Conservation (phyloP, 1,284 basidiomycete species). For the Pyrrhoderma noxium region DNA sequence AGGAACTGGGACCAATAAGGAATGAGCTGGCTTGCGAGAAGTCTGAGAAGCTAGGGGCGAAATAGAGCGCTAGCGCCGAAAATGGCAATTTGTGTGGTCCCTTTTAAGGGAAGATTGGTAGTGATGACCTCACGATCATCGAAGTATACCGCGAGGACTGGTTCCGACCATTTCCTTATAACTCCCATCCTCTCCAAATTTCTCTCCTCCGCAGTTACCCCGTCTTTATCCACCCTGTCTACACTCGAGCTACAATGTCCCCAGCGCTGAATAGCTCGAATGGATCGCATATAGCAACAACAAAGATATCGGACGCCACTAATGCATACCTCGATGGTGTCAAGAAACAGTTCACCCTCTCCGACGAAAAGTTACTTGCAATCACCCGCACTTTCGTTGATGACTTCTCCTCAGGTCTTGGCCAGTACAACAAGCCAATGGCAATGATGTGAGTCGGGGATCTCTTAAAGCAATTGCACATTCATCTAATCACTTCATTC, state of each 20-base stretch:
- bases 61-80: no score
- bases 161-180: no score
- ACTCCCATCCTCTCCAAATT: no score
- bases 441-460: conserved; percentile 79
- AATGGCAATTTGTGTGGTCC: no score
- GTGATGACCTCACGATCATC: no score
- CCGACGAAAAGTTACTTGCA: conserved; percentile 49
- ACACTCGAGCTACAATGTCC: conserved; percentile 1
- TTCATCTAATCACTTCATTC: neutral
- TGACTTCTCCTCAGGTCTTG: conserved; percentile 69
- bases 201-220: neutral
- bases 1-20: no score
- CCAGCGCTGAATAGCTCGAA: neutral
- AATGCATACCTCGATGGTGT: conserved; percentile 38
- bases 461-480: neutral
- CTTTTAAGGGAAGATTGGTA: no score
- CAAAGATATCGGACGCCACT: conserved; percentile 18
- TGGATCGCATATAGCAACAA: neutral
- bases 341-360: conserved; percentile 64
- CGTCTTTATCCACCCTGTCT: neutral
- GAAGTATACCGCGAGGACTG: no score
- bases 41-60: no score
- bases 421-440: conserved; percentile 68
- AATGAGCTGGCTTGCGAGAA: no score
- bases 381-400: conserved; percentile 76